phyloP scores from a whole-genome alignment of 2,329 filamentous ascomycete species.

The Calycina herbarum region DNA sequence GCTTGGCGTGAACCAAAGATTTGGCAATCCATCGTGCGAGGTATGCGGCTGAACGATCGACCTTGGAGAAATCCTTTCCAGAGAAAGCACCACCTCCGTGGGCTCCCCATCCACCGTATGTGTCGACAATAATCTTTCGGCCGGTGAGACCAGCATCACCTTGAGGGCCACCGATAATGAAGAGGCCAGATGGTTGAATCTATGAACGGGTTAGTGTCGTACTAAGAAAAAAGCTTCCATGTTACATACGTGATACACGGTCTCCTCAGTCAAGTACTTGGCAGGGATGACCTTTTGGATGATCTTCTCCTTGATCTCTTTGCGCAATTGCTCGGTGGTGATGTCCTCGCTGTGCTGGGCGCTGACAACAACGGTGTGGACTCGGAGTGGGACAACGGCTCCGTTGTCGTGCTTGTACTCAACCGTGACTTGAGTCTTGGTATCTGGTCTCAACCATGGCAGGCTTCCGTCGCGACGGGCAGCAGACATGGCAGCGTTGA shows the following conservation, averaged over 20 bases:
- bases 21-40: conserved; percentile 98
- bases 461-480: conserved; percentile 85
- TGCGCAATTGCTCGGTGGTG: conserved; percentile 86
- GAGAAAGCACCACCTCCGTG: conserved; percentile 99
- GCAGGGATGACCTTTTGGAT: conserved; percentile 91
- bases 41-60: conserved; percentile 97
- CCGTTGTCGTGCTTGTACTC: conserved; percentile 98
- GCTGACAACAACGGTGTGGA: conserved; percentile 95
- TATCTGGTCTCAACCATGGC: conserved; percentile 95
- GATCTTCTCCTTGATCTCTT: conserved; percentile 96
- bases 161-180: conserved; percentile 99
- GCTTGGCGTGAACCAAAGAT: conserved; percentile 85
- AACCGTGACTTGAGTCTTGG: conserved; percentile 99
- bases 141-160: conserved; percentile 98
- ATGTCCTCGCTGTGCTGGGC: conserved; percentile 91
- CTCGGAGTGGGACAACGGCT: conserved; percentile 86
- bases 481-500: conserved; percentile 91
- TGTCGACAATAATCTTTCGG: conserved; percentile 98
- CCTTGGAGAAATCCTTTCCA: conserved; percentile 99
- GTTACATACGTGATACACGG: conserved; percentile 82
- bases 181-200: conserved; percentile 96
- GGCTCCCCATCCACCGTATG: conserved; percentile 99
- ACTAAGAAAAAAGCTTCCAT: not conserved
- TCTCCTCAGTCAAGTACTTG: conserved; percentile 88
- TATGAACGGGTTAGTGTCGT: conserved; percentile 35